Base-by-base conservation (phyloP, 2,329 filamentous ascomycete species). In the Verticillium nubilum region DNA sequence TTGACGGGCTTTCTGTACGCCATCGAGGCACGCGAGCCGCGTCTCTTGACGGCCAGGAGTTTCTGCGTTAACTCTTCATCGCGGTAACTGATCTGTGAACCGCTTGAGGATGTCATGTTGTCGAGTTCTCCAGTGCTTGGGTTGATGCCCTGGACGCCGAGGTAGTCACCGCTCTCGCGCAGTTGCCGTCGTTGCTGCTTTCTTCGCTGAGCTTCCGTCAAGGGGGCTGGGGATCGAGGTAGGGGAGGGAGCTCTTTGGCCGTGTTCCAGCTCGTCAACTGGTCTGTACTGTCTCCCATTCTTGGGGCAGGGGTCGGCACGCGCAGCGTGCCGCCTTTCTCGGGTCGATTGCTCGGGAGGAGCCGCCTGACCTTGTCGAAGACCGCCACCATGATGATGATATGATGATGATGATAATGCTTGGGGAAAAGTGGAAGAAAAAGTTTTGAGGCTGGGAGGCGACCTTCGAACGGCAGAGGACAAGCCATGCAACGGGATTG, bases 131-230 rank as follows among this genome's bases (percentile, higher is more conserved):
- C 82, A 0, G 84, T 86, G 50, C 76, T 71, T 0, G 84, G 84
- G 65, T 86, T 86, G 58, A 82, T 74, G 3, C 84, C 84, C 60
- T 84, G 82, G 1, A 86, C 80, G 2, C 83, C 83, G 0, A 86
- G 75, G 65, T 79, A 86, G 67, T 87, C 84, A 4, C 82, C 82
- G 58, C 80, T 84, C 58, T 80, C 76, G 61, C 79, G 82, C 58
- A 85, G 72, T 47, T 68, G 76, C 52, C 75, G 74, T 5, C 82
- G 76, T 35, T 75, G 71, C 42, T 47, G n/a, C 23, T 47, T 47
- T 6, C 65, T 64, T 2, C 73, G 31, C 19, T 37, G 27, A 5
- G 31, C 54, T 2, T 31, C 27, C 13, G 26, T 31, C 13, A 29
- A 19, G 27, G 27, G 52, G 19, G 6, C 28, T n/a, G 53, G 54